Evolutionary conservation across 495 filamentous ascomycete species (phyloP).

Genomic region (Aspergillus coremiiformis): DNA sequence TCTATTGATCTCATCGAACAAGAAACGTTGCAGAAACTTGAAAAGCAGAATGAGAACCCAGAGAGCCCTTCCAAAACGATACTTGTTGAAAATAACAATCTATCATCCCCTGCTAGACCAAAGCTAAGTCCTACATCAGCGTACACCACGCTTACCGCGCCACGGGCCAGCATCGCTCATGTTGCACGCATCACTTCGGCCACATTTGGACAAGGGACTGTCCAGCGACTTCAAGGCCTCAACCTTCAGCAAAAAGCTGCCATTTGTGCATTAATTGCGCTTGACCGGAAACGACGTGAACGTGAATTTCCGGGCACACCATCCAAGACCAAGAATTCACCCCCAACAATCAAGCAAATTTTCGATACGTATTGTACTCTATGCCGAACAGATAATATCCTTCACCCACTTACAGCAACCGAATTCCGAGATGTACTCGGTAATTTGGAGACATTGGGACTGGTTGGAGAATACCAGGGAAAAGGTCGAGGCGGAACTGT

Average conservation of each 20-base stretch:
- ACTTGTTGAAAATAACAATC: slow-evolving; percentile 61
- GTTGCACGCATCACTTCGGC: slow-evolving; percentile 82
- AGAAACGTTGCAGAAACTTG: slow-evolving; percentile 54
- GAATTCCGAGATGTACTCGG: slow-evolving; percentile 94
- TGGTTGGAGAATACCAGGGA: slow-evolving; percentile 69
- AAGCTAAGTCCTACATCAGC: slow-evolving; percentile 40
- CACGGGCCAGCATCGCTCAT: slow-evolving; percentile 81
- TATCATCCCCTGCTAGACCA: slow-evolving; percentile 49
- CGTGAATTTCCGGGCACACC: slow-evolving; percentile 43
- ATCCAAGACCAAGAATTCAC: slow-evolving; percentile 46
- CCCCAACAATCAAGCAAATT: slow-evolving; percentile 69
- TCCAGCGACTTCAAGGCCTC: slow-evolving; percentile 72
- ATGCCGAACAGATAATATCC: slow-evolving; percentile 73
- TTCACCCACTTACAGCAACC: slow-evolving; percentile 77
- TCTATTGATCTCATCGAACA: slow-evolving; percentile 84
- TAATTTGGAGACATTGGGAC: slow-evolving; percentile 74
- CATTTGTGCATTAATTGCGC: slow-evolving; percentile 74
- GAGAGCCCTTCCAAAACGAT: slow-evolving; percentile 49
- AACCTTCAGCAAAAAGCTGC: slow-evolving; percentile 97
- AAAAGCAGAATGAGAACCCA: slow-evolving; percentile 25
- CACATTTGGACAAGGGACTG: slow-evolving; percentile 76
- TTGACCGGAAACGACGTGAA: slow-evolving; percentile 55
- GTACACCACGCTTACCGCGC: slow-evolving; percentile 67
- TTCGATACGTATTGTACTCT: slow-evolving; percentile 71
- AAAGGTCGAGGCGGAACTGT: slow-evolving; percentile 58